phyloP scores from a whole-genome alignment of 179 eudicot species.

The Monotropa hypopitys region DNA sequence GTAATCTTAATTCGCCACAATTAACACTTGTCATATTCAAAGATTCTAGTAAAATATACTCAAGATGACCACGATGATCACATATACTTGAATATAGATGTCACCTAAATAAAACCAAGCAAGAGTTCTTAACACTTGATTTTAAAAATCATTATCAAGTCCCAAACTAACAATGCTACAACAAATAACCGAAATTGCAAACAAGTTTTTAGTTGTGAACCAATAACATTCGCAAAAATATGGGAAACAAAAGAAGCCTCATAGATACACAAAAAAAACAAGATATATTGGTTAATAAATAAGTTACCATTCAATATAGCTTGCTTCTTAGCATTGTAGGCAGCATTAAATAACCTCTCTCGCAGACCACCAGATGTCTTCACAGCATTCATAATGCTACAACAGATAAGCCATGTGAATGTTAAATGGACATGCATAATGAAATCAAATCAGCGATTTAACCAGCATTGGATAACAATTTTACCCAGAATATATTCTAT shows the following conservation, averaged over 20 bases:
- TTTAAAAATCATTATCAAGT: not conserved
- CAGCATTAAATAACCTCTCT: conserved; percentile 34
- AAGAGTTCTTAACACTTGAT: not conserved
- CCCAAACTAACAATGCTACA: not conserved
- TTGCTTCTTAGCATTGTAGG: conserved; percentile 44
- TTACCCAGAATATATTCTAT: conserved; percentile 42
- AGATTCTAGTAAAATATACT: not conserved
- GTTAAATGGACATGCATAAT: conserved; percentile 1
- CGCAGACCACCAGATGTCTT: conserved; percentile 35
- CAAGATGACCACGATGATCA: not conserved
- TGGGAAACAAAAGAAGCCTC: not conserved
- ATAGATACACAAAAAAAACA: not conserved
- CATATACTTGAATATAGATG: not conserved
- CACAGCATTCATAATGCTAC: conserved; percentile 34
- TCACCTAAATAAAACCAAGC: not conserved
- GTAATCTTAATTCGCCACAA: not conserved
- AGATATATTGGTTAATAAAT: not conserved
- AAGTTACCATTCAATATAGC: conserved; percentile 26
- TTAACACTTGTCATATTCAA: not conserved
- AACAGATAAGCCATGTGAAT: conserved; percentile 3
- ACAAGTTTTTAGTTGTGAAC: not conserved
- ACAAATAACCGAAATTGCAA: too few relatives aligned
- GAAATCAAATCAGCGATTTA: not conserved
- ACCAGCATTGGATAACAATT: not conserved
- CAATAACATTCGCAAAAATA: not conserved